Base-by-base conservation (phyloP, 345 rosid genomes). In the Geranium rotundifolium region DNA sequence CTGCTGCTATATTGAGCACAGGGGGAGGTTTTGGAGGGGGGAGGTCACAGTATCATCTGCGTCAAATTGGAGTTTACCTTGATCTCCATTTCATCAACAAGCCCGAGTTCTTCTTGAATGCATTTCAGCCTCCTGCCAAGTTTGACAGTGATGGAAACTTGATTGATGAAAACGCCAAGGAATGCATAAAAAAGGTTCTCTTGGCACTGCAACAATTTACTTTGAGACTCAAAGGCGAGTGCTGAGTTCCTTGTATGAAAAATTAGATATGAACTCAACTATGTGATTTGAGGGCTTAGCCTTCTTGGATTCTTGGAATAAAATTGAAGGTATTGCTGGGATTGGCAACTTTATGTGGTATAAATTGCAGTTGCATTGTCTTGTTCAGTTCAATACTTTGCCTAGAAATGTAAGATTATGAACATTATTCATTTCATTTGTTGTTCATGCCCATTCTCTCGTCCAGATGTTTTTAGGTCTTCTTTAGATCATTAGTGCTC, bases 81-180 rank as follows among this genome's bases (percentile, higher is more conserved):
- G 86, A 87, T 64, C 90, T 89, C 70, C 98, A 92, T 75, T 89
- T 89, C 84, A 80, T 92, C 74, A 92, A 92, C 77, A 85, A 83
- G 49, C 98, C 95, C 0, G 91, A 84, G 81, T 86, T 85, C 73
- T 82, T 75, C 72, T 31, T 92, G 70, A 79, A 80, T 20, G 96
- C 95, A 2, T 84, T 77, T 67, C 78, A 83, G 46, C 85, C 90
- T 52, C 98, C 95, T 27, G 79, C 85, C 12, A 92, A 87, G 67
- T 92, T 92, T 41, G 96, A 92, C 15, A 63, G 69, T 0, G 74
- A 86, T 34, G 91, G 98, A 34, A 80, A 87, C 76, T 58, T 92
- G 71, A 68, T 83, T 19, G 95, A 89, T 68, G 77, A 70, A 5
- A 73, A 37, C 19, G 37, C 79, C 18, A 82, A 68, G 73, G 76